A percentile compares a stretch with the other conserved stretches of the same genome.
phyloP scores from a whole-genome alignment of 768 basidiomycete genomes.

The Dictyophora rubrovolvata region DNA sequence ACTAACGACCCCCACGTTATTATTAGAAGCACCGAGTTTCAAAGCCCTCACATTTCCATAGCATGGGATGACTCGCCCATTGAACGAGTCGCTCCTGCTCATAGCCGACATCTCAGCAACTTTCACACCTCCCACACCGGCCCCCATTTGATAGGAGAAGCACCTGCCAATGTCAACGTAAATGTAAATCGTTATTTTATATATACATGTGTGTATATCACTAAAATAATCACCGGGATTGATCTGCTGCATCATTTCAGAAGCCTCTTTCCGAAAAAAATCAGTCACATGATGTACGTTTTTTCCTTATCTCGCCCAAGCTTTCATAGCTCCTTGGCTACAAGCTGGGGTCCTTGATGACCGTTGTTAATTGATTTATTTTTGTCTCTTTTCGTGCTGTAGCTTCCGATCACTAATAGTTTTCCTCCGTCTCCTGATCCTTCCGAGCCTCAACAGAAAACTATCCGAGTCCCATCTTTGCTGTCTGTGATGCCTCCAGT shows the following conservation, averaged over 20 bases:
- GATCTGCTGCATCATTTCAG: neutral
- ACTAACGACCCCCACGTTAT: neutral
- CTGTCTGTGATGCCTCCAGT: slow-evolving; percentile 14
- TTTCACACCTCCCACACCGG: neutral
- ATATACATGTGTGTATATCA: neutral
- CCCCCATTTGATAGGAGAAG: slow-evolving; percentile 7
- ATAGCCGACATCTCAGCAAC: neutral
- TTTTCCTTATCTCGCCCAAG: neutral
- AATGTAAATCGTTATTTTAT: neutral
- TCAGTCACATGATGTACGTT: neutral
- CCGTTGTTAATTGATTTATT: no score
- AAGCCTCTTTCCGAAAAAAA: neutral
- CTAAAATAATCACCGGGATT: neutral
- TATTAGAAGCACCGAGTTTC: neutral
- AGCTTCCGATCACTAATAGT: neutral
- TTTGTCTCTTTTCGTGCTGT: neutral
- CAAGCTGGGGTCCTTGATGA: no score
- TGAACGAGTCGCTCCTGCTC: neutral
- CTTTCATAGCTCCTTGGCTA: neutral
- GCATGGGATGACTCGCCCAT: slow-evolving; percentile 1
- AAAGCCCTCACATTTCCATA: neutral
- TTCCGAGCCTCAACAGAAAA: neutral
- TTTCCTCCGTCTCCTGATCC: slow-evolving; percentile 5
- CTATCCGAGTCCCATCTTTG: neutral
- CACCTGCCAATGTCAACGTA: neutral